Evolutionary conservation across 768 basidiomycete species (phyloP).

Genomic region (Lactifluus subvellereus): DNA sequence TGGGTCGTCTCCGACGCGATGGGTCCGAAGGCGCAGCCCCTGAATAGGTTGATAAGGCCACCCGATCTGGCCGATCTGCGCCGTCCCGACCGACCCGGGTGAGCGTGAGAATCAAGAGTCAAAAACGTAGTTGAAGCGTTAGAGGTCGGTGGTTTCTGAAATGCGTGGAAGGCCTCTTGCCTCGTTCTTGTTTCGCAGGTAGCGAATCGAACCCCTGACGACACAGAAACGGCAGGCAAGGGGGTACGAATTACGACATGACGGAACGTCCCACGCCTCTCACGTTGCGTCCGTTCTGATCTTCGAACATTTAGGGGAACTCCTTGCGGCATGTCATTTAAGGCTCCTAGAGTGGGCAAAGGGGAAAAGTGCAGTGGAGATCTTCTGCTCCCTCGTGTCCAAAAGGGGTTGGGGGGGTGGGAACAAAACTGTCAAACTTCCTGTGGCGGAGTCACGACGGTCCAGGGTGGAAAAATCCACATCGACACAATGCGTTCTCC

Average conservation of each 20-base stretch:
- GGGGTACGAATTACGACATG: slow-evolving; percentile 1
- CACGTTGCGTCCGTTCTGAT: slow-evolving; percentile 6
- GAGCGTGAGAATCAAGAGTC: not conserved
- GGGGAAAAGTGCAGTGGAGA: slow-evolving; percentile 10
- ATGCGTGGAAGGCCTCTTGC: not conserved
- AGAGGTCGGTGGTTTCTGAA: no score
- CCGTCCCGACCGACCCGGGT: not conserved
- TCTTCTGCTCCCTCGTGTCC: slow-evolving; percentile 17
- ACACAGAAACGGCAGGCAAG: not conserved
- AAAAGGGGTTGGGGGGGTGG: slow-evolving; percentile 11
- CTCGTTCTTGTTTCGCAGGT: not conserved
- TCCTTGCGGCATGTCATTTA: slow-evolving; percentile 15
- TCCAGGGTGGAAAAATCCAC: not conserved
- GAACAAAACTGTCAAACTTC: slow-evolving; percentile 5
- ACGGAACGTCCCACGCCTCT: not conserved
- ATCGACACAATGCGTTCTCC: slow-evolving; percentile 13
- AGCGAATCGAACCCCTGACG: slow-evolving; percentile 4
- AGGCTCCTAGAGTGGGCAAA: slow-evolving; percentile 2
- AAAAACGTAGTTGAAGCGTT: not conserved
- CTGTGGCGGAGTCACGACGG: slow-evolving; percentile 7
- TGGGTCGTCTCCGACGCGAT: slow-evolving; percentile 19
- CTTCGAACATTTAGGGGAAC: slow-evolving; percentile 3
- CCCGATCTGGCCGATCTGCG: slow-evolving; percentile 22
- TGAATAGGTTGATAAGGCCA: slow-evolving; percentile 21
- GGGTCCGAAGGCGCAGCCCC: slow-evolving; percentile 14